A percentile compares a stretch with the other conserved stretches of the same genome.
These are phyloP conservation scores for Salvia rosmarinus DNA, from an alignment of 257 asterid genomes.

Conservation along the genomic window DNA sequence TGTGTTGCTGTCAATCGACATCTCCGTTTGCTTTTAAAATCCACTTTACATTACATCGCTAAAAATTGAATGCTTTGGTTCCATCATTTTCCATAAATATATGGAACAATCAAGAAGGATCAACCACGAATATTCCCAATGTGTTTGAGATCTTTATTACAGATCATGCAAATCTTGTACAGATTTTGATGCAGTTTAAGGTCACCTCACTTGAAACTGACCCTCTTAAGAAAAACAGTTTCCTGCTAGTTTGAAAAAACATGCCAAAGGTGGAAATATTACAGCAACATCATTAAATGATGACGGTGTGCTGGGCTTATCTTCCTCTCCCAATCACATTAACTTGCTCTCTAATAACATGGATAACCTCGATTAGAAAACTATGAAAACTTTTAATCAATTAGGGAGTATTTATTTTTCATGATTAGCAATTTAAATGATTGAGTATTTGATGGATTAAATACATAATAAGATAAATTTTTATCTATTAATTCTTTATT, in stretches of 20 bases:
- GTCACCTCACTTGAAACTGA: slow-evolving; percentile 31
- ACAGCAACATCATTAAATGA: slow-evolving; percentile 10
- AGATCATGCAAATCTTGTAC: slow-evolving; percentile 24
- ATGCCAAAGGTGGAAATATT: slow-evolving; percentile 26
- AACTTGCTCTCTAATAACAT: neutral
- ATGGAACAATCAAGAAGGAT: slow-evolving; percentile 34
- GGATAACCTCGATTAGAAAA: slow-evolving; percentile 15
- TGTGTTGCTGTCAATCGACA: slow-evolving; percentile 23
- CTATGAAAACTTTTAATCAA: neutral
- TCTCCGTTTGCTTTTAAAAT: slow-evolving; percentile 29
- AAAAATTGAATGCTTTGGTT: slow-evolving; percentile 30
- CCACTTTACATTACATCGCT: slow-evolving; percentile 8
- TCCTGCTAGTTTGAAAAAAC: slow-evolving; percentile 3
- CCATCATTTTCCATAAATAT: slow-evolving; percentile 31
- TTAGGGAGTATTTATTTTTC: too few relatives aligned
- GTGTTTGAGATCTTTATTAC: neutral
- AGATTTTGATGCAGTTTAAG: slow-evolving; percentile 22
- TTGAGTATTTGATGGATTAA: too few relatives aligned
- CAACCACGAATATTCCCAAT: slow-evolving; percentile 35
- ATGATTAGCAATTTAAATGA: too few relatives aligned
- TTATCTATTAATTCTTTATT: too few relatives aligned
- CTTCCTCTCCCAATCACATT: slow-evolving; percentile 34
- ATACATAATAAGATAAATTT: too few relatives aligned
- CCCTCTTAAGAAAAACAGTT: neutral
- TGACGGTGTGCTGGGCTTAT: slow-evolving; percentile 18